phyloP scores from a whole-genome alignment of 345 rosid species.

The Toxicodendron radicans region DNA sequence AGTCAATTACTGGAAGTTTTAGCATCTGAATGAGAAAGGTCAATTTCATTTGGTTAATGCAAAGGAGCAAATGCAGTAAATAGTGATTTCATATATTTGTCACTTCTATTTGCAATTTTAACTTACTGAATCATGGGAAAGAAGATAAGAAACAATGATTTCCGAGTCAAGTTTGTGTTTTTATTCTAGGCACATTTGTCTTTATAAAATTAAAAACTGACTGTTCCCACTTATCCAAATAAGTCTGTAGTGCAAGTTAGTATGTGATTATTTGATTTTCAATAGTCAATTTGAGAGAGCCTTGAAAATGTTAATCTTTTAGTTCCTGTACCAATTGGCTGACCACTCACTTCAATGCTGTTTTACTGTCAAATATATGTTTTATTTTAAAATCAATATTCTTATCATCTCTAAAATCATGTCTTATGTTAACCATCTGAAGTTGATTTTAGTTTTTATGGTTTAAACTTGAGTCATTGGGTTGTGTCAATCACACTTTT shows the following conservation, averaged over 20 bases:
- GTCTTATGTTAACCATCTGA: neutral
- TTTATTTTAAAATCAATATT: neutral
- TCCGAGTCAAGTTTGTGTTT: neutral
- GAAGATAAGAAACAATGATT: slow-evolving; percentile 5
- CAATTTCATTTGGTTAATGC: slow-evolving; percentile 8
- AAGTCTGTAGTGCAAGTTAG: neutral
- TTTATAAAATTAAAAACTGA: neutral
- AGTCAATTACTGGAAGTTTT: neutral
- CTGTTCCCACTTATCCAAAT: neutral
- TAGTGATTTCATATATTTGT: neutral
- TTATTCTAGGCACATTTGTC: neutral
- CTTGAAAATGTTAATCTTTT: neutral
- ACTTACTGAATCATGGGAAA: neutral
- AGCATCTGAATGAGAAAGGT: neutral
- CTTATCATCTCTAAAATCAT: neutral
- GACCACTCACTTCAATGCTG: neutral
- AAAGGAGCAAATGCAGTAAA: neutral
- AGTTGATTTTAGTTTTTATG: slow-evolving; percentile 10
- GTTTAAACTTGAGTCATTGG: neutral
- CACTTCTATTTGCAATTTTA: neutral
- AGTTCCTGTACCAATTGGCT: neutral
- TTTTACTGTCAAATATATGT: neutral
- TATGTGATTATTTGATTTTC: neutral
- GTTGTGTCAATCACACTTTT: neutral
- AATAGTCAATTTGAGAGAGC: neutral